Evolutionary conservation across 2,329 filamentous ascomycete species (phyloP).

Genomic region (Colletotrichum sp.): DNA sequence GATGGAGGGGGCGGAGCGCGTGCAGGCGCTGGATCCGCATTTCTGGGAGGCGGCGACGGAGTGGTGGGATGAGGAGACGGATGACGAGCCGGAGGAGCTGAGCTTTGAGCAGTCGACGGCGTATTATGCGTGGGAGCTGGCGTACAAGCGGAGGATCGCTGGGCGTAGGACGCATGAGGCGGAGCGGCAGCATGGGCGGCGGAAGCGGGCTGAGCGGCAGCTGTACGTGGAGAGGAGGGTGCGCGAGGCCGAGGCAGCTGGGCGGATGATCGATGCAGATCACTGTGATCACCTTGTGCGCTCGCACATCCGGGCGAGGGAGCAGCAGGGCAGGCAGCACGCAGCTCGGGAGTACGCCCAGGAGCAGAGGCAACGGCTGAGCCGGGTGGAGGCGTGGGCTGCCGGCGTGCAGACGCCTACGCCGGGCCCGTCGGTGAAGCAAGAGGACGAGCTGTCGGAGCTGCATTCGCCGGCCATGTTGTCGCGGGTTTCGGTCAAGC

Average conservation of each 20-base stretch:
- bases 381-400: background rate
- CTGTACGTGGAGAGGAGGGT: background rate
- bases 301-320: background rate
- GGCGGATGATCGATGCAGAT: background rate
- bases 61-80: background rate
- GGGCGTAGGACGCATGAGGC: background rate
- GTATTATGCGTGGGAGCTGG: background rate
- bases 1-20: background rate
- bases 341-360: background rate
- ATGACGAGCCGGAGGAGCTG: background rate
- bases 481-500: background rate
- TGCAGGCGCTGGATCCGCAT: background rate
- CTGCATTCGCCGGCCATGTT: background rate
- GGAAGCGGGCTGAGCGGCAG: background rate
- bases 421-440: background rate
- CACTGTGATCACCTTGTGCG: background rate
- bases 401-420: background rate
- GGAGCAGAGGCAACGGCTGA: background rate
- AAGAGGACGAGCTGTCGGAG: background rate
- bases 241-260: background rate
- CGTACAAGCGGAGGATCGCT: background rate
- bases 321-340: background rate
- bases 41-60: background rate
- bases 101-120: background rate
- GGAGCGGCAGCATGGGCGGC: background rate